These are phyloP conservation scores for Apophysomyces trapeziformis DNA, from an alignment of 371 early-diverging fungal species.

Conservation along the genomic window DNA sequence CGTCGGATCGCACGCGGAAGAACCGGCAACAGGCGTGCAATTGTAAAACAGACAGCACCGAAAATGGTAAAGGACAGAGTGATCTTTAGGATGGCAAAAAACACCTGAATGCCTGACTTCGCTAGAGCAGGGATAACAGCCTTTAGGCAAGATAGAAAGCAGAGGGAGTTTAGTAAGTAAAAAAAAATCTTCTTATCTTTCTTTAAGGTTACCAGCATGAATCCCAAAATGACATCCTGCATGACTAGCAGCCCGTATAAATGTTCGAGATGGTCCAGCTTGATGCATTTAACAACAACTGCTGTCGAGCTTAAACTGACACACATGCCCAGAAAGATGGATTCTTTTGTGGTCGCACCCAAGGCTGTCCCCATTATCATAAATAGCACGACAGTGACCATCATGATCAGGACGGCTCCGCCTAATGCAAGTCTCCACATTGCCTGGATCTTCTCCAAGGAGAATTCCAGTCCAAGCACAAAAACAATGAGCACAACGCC, in stretches of 20 bases:
- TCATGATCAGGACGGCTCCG: conserved; percentile 52
- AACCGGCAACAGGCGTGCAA: conserved; percentile 35
- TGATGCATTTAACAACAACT: conserved; percentile 59
- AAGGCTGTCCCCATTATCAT: conserved; percentile 43
- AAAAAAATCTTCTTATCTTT: conserved; percentile 3
- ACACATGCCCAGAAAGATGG: conserved; percentile 58
- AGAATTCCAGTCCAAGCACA: conserved; percentile 67
- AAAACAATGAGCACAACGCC: conserved; percentile 65
- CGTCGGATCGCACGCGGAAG: conserved; percentile 26
- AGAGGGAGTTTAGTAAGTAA: not conserved
- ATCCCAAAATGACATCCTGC: conserved; percentile 66
- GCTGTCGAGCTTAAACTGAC: conserved; percentile 62
- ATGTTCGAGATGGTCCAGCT: conserved; percentile 49
- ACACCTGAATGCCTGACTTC: conserved; percentile 49
- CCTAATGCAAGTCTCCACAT: conserved; percentile 60
- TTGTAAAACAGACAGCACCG: conserved; percentile 39
- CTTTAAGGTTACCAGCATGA: conserved; percentile 53
- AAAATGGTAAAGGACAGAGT: conserved; percentile 45
- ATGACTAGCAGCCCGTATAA: conserved; percentile 57
- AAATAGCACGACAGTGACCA: conserved; percentile 47
- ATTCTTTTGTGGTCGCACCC: conserved; percentile 47
- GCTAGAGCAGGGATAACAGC: conserved; percentile 64
- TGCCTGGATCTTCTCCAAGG: conserved; percentile 53
- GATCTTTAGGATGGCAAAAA: conserved; percentile 40
- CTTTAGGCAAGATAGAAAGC: conserved; percentile 21